phyloP scores from a whole-genome alignment of 352 stramenopile species.

The Pythium dissimile region DNA sequence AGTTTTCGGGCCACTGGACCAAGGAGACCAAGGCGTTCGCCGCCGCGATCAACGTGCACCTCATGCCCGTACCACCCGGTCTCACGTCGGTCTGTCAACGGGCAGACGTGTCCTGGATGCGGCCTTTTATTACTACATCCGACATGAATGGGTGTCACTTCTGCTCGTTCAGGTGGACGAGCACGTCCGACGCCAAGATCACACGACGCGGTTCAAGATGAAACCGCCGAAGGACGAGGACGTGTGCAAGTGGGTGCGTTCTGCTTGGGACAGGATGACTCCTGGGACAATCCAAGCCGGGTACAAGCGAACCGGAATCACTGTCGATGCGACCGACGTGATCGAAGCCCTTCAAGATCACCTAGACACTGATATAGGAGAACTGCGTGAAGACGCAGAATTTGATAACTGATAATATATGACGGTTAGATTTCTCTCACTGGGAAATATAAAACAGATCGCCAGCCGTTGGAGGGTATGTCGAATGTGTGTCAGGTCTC shows the following conservation, averaged over 20 bases:
- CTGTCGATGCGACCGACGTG: neutral
- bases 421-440: neutral
- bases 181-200: neutral
- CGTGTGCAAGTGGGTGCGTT: neutral
- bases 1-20: conserved; percentile 31
- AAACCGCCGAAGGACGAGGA: neutral
- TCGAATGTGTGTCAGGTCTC: no score
- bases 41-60: conserved; percentile 16
- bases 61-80: conserved; percentile 20
- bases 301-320: conserved; percentile 4
- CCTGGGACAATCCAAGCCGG: neutral
- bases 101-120: neutral
- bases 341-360: neutral
- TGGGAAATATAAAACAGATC: no score
- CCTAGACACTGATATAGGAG: neutral
- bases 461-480: no score
- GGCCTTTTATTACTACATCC: conserved; percentile 2
- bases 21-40: conserved; percentile 20
- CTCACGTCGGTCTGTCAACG: conserved; percentile 22
- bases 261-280: neutral
- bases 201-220: neutral
- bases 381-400: neutral
- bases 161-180: neutral
- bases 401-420: conserved; percentile 4
- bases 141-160: neutral